Percentiles rank a stretch among this genome's conserved stretches.
Evolutionary conservation across 2,329 filamentous ascomycete genomes (phyloP).

Genomic region (Microdochium trichocladiopsis): DNA sequence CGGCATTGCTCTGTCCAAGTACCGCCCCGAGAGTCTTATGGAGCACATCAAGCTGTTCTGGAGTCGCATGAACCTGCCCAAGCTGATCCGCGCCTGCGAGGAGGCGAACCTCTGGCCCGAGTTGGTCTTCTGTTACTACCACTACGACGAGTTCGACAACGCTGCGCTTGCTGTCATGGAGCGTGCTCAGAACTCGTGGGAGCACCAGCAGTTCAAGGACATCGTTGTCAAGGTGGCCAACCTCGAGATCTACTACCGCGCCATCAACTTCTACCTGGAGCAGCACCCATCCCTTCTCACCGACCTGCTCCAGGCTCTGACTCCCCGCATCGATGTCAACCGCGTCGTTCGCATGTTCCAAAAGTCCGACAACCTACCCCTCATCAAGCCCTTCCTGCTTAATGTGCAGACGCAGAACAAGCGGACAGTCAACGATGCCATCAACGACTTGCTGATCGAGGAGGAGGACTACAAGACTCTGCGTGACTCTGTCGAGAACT

Average conservation of each 20-base stretch:
- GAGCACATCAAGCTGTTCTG: conserved; percentile 99
- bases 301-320: conserved; percentile 87
- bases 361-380: conserved; percentile 93
- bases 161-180: conserved; percentile 97
- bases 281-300: conserved; percentile 93
- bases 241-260: conserved; percentile 97
- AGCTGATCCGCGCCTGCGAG: conserved; percentile 90
- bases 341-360: conserved; percentile 99
- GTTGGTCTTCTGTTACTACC: conserved; percentile 94
- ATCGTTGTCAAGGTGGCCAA: conserved; percentile 97
- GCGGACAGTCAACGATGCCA: conserved; percentile 93
- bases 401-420: conserved; percentile 98
- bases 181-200: conserved; percentile 94
- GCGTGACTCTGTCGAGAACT: conserved; percentile 94
- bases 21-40: conserved; percentile 94
- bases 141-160: conserved; percentile 98
- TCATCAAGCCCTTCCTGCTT: conserved; percentile 98
- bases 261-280: conserved; percentile 93
- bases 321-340: conserved; percentile 94
- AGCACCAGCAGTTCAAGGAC: conserved; percentile 99
- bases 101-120: conserved; percentile 96
- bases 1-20: conserved; percentile 87
- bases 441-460: conserved; percentile 95
- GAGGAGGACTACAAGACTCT: conserved; percentile 99
- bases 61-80: conserved; percentile 95